Evolutionary conservation across 176 grass and related monocot species (phyloP), one percentile per base, ranked within the genome.

Genomic region (Bonia amplexicaulis): DNA sequence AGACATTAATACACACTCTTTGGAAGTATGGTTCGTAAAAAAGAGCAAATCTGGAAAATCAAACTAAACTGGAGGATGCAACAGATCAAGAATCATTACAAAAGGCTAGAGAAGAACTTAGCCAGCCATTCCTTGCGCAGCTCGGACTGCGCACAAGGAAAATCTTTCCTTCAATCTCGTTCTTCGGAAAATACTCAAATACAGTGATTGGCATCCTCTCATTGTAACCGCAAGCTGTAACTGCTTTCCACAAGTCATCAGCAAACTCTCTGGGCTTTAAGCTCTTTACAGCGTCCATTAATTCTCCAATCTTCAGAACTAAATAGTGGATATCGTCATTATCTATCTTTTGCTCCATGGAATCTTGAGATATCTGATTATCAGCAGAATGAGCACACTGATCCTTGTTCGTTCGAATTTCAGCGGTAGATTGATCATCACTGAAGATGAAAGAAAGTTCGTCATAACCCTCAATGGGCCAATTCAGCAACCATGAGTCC

Each of bases 101-200:
- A 14, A 79, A 83, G 23, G 51, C 27, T 75, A 35, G 75, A 84
- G 69, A 84, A 80, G 84, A 87, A 84, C 31, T 84, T 87, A 14
- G 65, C 29, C 41, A 85, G 59, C 55, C 13, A 22, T 55, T 55
- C 19, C 53, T 55, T 55, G 19, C 7, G 7, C 7, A 9, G 19
- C 19, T 20, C 7, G 17, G 19, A 8, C 53, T 55, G 53, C 53
- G 1, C 19, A 55, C 17, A 55, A 55, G 53, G 53, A 55, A 55
- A 55, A 55, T 20, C 17, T 49, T 49, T 49, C 86, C 79, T 69
- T 83, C 80, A 17, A 83, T 42, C 6, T 55, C 19, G 13, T 84
- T 88, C 44, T 84, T 88, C 66, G 73, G 23, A 78, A 83, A 55
- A 55, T 84, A 88, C n/a, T 88, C 80, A 49, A 88, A 71, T 1